A percentile compares a stretch with the other conserved stretches of the same genome.
phyloP scores from a whole-genome alignment of 2,329 filamentous ascomycete genomes.

The Cladobotryum protrusum region DNA sequence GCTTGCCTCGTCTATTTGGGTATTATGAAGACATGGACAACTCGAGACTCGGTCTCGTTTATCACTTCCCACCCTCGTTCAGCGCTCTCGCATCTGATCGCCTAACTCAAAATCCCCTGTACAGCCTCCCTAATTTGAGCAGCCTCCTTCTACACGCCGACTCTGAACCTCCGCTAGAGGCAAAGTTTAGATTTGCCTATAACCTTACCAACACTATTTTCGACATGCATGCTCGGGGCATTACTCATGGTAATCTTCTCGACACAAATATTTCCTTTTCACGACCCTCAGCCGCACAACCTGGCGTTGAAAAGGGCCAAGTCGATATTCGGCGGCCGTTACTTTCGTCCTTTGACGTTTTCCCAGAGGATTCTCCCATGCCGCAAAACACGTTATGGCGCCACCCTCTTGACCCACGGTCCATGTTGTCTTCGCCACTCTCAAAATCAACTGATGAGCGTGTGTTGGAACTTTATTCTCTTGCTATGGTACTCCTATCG shows the following conservation, averaged over 20 bases:
- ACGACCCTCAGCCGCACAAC: constrained; percentile 36
- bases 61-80: constrained; percentile 63
- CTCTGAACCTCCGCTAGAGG: constrained; percentile 63
- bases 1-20: constrained; percentile 55
- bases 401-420: constrained; percentile 59
- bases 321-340: constrained; percentile 63
- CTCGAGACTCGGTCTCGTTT: constrained; percentile 67
- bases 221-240: constrained; percentile 62
- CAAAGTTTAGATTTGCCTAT: constrained; percentile 68
- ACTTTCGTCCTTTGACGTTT: constrained; percentile 69
- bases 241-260: constrained; percentile 65
- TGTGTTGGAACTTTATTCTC: constrained; percentile 62
- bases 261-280: constrained; percentile 64
- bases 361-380: constrained; percentile 32
- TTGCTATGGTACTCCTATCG: constrained; percentile 67
- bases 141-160: constrained; percentile 47
- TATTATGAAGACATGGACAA: constrained; percentile 70
- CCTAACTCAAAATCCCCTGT: constrained; percentile 42
- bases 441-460: constrained; percentile 47
- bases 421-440: constrained; percentile 42
- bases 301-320: constrained; percentile 36
- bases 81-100: constrained; percentile 50
- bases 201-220: constrained; percentile 68
- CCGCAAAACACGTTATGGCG: constrained; percentile 33
- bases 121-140: constrained; percentile 47